Evolutionary conservation across 73 alveolate species (phyloP).

Genomic region (Tetrahymena malaccensis): DNA sequence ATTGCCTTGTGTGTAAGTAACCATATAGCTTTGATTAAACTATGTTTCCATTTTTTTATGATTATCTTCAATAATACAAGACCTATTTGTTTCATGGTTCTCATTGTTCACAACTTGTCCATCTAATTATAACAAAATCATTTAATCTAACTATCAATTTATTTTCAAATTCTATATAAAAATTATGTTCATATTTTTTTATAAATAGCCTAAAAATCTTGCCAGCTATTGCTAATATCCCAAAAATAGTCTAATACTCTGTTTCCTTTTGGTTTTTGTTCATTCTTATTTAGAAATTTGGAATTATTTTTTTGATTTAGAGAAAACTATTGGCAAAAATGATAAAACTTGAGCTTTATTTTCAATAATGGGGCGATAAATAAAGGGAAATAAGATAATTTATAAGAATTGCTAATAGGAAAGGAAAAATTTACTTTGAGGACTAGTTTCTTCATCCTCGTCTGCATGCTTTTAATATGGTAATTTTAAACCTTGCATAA

Average conservation of each 20-base stretch:
- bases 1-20: neutral
- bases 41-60: neutral
- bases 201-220: too few relatives aligned
- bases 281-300: too few relatives aligned
- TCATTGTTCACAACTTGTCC: neutral
- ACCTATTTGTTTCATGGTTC: neutral
- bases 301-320: too few relatives aligned
- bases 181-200: too few relatives aligned
- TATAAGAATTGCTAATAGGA: too few relatives aligned
- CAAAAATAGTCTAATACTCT: too few relatives aligned
- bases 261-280: too few relatives aligned
- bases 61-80: neutral
- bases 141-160: neutral
- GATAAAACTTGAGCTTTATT: neutral
- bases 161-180: too few relatives aligned
- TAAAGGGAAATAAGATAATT: too few relatives aligned
- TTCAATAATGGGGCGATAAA: neutral
- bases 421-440: neutral
- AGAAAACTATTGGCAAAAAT: too few relatives aligned
- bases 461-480: neutral
- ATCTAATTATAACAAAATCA: neutral
- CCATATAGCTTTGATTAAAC: neutral
- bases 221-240: too few relatives aligned
- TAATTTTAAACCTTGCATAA: neutral
- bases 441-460: neutral